phyloP scores from a whole-genome alignment of 345 rosid species.

The Salix udensis region DNA sequence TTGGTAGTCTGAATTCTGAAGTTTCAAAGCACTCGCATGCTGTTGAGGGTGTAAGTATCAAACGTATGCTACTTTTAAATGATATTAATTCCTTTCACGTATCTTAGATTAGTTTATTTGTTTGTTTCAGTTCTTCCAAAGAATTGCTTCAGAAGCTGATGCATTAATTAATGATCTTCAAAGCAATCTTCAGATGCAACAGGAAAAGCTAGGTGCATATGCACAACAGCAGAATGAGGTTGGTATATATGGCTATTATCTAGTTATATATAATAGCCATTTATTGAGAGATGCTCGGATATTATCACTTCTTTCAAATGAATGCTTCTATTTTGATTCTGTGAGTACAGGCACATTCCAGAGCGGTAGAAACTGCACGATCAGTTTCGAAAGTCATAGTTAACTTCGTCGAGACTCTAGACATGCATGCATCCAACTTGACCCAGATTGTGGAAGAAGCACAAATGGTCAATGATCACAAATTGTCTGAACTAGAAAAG shows the following conservation, averaged over 20 bases:
- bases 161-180: constrained; percentile 72
- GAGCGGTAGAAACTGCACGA: constrained; percentile 79
- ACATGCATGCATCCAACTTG: constrained; percentile 64
- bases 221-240: constrained; percentile 88
- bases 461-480: constrained; percentile 67
- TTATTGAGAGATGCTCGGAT: background rate
- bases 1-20: constrained; percentile 68
- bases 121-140: constrained; percentile 70
- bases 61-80: background rate
- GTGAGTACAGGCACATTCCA: constrained; percentile 67
- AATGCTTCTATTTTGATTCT: constrained; percentile 9
- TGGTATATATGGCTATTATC: constrained; percentile 18
- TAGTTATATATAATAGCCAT: background rate
- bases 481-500: constrained; percentile 74
- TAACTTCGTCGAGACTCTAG: constrained; percentile 70
- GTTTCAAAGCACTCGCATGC: constrained; percentile 77
- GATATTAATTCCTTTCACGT: constrained; percentile 4
- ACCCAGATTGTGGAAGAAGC: constrained; percentile 78
- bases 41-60: constrained; percentile 66
- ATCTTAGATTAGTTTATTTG: constrained; percentile 17
- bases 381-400: constrained; percentile 75
- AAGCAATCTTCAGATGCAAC: constrained; percentile 69
- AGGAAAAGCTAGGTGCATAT: constrained; percentile 66
- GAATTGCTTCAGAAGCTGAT: constrained; percentile 88
- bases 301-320: background rate